Evolutionary conservation across 371 early-diverging fungal species (phyloP), one percentile per base, ranked within the genome.

Genomic region (Aphelidium insulamus): DNA sequence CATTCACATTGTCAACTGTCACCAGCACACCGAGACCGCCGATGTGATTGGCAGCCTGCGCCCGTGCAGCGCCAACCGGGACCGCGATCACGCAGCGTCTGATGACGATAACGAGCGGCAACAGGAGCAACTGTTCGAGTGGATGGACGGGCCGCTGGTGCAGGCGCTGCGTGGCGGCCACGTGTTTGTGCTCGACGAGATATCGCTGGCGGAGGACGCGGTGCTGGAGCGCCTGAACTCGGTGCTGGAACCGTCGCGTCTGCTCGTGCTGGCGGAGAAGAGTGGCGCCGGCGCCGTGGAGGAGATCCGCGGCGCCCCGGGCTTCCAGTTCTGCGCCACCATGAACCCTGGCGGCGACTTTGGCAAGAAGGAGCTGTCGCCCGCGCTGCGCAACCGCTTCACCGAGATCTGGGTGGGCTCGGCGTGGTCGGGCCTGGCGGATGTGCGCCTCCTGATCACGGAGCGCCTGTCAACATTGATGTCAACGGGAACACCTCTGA

Each of bases 341-440:
- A 99, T 99, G 99, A 99, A 99, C 56, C 99, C 99, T 7, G 94
- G 97, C 36, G 95, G 91, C 34, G 98, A 98, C 54, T 92, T 88
- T 56, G 99, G 98, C 34, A 99, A 99, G 59, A 91, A 90, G 58
- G 99, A 98, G 53, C 67, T 99, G 9, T 84, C 87, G n/a, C 97
- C 97, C 22, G 99, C 99, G 2, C 68, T 99, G 31, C 72, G 97
- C 34, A 99, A 97, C 53, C 78, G 99, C 44, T 99, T 98, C 52
- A 97, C 98, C 2, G 99, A 98, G 49, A 76, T 98, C 10, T 98
- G 91, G 94, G 91, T 88, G 0, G n/a, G n/a, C 84, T 87, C 4
- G 59, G 75, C 15, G 73, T 90, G 2, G 64, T 66, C 1, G 81
- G 80, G 43, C 52, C 58, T 23, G 66, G 66, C n/a, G 3, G 97